Evolutionary conservation across 2,329 filamentous ascomycete species (phyloP).

Genomic region (Zarea fungicola): DNA sequence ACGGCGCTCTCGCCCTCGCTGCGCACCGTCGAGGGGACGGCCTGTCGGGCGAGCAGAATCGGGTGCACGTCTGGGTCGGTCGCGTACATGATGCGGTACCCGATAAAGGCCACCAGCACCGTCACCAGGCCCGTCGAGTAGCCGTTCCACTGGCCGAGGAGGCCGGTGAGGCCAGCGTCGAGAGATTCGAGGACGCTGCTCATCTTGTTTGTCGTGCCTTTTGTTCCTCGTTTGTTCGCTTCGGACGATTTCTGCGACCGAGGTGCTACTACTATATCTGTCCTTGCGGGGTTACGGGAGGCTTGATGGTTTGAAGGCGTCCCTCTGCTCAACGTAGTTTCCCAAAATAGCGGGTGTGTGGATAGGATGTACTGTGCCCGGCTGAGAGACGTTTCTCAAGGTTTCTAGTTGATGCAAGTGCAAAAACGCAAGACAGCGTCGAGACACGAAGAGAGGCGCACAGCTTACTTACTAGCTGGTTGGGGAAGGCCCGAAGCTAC

Average conservation of each 20-base stretch:
- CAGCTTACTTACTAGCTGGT: conserved; percentile 6
- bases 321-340: too few relatives aligned
- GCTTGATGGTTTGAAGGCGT: too few relatives aligned
- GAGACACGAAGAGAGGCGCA: neutral
- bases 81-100: conserved; percentile 64
- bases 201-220: conserved; percentile 12
- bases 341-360: too few relatives aligned
- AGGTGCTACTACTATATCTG: too few relatives aligned
- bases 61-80: conserved; percentile 89
- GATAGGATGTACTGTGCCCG: too few relatives aligned
- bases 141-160: conserved; percentile 76
- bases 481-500: too few relatives aligned
- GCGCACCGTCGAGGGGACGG: conserved; percentile 70
- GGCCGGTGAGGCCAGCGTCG: conserved; percentile 63
- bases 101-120: conserved; percentile 59
- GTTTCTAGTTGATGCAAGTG: neutral
- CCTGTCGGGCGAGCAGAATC: conserved; percentile 81
- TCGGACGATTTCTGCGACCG: too few relatives aligned
- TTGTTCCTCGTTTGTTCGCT: neutral
- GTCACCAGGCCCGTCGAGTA: conserved; percentile 68
- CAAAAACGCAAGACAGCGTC: neutral
- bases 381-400: neutral
- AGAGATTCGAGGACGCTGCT: conserved; percentile 54
- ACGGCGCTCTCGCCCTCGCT: conserved; percentile 79
- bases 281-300: too few relatives aligned